phyloP scores from a whole-genome alignment of 2,329 filamentous ascomycete species.

The Macroventuria anomochaeta region DNA sequence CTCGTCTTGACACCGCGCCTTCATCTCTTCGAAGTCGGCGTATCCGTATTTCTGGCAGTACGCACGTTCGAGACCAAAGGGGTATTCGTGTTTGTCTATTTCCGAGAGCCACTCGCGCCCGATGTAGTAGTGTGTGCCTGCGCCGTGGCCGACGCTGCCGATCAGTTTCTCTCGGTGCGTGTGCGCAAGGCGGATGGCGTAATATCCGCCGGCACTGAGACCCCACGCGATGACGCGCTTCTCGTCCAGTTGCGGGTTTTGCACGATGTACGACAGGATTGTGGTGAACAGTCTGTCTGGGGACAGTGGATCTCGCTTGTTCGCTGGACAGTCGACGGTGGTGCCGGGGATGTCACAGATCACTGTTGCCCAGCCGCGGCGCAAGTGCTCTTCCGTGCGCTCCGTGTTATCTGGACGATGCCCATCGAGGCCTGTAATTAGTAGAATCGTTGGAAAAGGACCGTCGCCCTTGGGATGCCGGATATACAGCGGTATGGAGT shows the following conservation, averaged over 20 bases:
- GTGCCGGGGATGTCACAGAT: conserved; percentile 64
- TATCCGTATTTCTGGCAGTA: conserved; percentile 56
- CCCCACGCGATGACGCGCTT: conserved; percentile 60
- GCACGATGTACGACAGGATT: conserved; percentile 59
- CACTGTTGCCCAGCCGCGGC: conserved; percentile 57
- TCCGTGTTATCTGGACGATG: conserved; percentile 59
- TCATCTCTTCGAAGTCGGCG: conserved; percentile 50
- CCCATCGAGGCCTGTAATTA: conserved; percentile 65
- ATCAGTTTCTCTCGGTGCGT: conserved; percentile 58
- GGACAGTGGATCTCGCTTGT: conserved; percentile 54
- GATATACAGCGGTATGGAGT: conserved; percentile 68
- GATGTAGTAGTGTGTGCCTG: conserved; percentile 65
- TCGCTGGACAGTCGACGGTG: conserved; percentile 59
- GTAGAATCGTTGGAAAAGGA: conserved; percentile 59
- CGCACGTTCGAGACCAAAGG: conserved; percentile 61
- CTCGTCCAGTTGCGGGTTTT: conserved; percentile 55
- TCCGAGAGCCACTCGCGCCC: conserved; percentile 60
- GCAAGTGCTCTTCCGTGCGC: conserved; percentile 55
- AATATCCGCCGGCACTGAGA: conserved; percentile 64
- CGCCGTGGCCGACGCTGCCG: conserved; percentile 60
- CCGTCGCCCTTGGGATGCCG: conserved; percentile 58
- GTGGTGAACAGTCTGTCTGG: conserved; percentile 61
- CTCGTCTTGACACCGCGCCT: conserved; percentile 55
- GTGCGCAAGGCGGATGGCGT: conserved; percentile 63
- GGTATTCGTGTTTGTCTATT: conserved; percentile 63